Evolutionary conservation across 192 early-diverging fungal genomes (phyloP).

Genomic region (Gonapodya sp.): DNA sequence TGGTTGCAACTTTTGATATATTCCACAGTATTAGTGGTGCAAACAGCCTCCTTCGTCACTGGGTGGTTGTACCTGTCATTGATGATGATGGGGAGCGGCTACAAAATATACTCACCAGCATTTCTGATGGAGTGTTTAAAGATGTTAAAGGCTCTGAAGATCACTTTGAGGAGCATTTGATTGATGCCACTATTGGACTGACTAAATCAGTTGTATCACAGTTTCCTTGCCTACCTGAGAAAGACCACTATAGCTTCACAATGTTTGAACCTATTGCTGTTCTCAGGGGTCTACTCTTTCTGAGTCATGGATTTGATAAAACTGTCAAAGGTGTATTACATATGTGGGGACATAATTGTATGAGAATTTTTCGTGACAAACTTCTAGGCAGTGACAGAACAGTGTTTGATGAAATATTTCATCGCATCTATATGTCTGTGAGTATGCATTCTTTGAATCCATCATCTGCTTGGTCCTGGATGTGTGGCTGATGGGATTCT

Average conservation of each 20-base stretch:
- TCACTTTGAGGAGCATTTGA: not conserved
- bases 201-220: not conserved
- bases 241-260: not conserved
- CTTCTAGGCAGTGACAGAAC: not conserved
- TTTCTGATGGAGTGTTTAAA: not conserved
- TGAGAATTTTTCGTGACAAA: not conserved
- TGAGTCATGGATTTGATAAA: not conserved
- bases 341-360: not conserved
- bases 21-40: not conserved
- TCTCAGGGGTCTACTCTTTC: not conserved
- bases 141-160: not conserved
- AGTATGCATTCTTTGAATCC: not conserved
- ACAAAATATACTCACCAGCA: not conserved
- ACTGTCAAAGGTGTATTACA: not conserved
- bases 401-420: not conserved
- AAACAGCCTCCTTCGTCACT: not conserved
- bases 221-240: not conserved
- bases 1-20: not conserved
- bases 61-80: not conserved
- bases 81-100: not conserved
- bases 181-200: not conserved
- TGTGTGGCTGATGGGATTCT: not conserved
- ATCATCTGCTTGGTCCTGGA: not conserved
- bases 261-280: not conserved
- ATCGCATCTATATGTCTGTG: not conserved